Percentiles rank a stretch among this genome's conserved stretches.
These are phyloP conservation scores for Coemansia sp. DNA, from an alignment of 192 early-diverging fungal species.

Conservation along the genomic window DNA sequence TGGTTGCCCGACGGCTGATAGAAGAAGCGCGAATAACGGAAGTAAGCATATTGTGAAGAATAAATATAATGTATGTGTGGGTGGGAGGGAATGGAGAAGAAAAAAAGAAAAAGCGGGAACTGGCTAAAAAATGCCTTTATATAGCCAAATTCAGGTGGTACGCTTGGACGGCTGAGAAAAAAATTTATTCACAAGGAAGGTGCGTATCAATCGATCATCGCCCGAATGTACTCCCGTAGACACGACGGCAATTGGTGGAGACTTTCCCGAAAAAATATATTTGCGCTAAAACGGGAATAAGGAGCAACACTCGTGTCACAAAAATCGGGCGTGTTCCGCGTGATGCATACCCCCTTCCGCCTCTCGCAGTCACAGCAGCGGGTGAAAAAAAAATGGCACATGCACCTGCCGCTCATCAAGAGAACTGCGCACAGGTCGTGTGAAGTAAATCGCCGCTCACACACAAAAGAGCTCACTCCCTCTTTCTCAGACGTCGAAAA, in stretches of 20 bases:
- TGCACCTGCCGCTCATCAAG: not conserved
- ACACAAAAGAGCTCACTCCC: not conserved
- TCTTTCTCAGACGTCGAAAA: too few relatives aligned
- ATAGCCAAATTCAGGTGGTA: not conserved
- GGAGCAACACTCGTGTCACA: not conserved
- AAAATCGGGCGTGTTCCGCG: not conserved
- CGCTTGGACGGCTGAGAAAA: not conserved
- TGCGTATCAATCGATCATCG: slow-evolving; percentile 8
- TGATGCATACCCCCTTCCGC: not conserved
- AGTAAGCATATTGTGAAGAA: slow-evolving; percentile 10
- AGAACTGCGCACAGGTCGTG: not conserved
- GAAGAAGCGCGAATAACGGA: not conserved
- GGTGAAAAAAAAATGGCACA: not conserved
- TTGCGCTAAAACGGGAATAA: slow-evolving; percentile 1
- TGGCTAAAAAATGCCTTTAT: not conserved
- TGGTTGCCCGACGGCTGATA: not conserved
- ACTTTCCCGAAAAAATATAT: not conserved
- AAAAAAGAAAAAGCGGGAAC: not conserved
- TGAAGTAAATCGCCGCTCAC: not conserved
- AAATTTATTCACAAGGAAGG: not conserved
- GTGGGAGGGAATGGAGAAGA: not conserved
- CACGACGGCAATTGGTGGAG: not conserved
- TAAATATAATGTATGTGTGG: not conserved
- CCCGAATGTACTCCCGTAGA: not conserved
- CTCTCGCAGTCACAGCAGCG: slow-evolving; percentile 7